These are phyloP conservation scores for Neonectria coccinea DNA, from an alignment of 2,329 filamentous ascomycete genomes.

Conservation along the genomic window DNA sequence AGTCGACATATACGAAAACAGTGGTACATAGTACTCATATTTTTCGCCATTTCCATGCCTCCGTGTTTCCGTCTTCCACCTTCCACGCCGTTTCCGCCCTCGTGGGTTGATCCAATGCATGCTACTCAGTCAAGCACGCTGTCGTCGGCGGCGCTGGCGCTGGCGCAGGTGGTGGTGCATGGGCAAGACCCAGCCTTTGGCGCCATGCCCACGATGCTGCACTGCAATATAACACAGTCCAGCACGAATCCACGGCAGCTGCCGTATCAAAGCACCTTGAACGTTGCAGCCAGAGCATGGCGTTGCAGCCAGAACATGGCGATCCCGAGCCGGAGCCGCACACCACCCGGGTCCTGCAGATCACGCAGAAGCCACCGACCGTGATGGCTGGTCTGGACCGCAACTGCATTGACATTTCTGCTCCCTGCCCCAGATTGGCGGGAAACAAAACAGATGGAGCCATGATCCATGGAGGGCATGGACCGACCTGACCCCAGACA, in stretches of 20 bases:
- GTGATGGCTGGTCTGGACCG: conserved; percentile 1
- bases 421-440: conserved; percentile 20
- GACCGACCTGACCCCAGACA: conserved; percentile 13
- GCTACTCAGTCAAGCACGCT: conserved; percentile 20
- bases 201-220: background rate
- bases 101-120: conserved; percentile 8
- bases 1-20: too few relatives aligned
- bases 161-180: conserved; percentile 1
- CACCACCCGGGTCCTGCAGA: conserved; percentile 25
- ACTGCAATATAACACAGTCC: too few relatives aligned
- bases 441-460: background rate
- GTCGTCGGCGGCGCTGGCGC: conserved; percentile 20
- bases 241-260: background rate
- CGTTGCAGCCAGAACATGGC: conserved; percentile 22
- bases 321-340: conserved; percentile 29
- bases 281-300: conserved; percentile 22
- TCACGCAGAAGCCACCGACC: conserved; percentile 19
- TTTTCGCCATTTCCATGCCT: conserved; percentile 12
- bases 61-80: conserved; percentile 15
- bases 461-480: background rate
- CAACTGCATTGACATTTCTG: conserved; percentile 1
- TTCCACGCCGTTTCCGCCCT: conserved; percentile 17
- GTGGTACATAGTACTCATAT: background rate
- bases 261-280: background rate
- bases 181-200: background rate